A percentile compares a stretch with the other conserved stretches of the same genome.
These are phyloP conservation scores for Nicotiana obtusifolia DNA, from an alignment of 257 asterid genomes.

Conservation along the genomic window DNA sequence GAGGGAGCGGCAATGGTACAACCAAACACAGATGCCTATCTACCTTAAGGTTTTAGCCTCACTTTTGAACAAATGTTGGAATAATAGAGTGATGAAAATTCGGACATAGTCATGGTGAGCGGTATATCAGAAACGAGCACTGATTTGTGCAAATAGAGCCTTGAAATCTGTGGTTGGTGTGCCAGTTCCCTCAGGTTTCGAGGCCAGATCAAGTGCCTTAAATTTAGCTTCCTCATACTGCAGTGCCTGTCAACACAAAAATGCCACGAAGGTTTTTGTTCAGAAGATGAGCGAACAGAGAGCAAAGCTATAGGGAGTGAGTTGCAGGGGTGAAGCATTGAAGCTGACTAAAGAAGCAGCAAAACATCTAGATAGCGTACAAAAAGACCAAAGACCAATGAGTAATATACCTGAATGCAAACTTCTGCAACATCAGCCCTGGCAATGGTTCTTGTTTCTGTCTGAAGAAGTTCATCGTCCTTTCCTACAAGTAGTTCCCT, in stretches of 20 bases:
- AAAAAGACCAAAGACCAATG: background rate
- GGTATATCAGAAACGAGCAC: conserved; percentile 51
- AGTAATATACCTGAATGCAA: conserved; percentile 58
- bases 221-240: conserved; percentile 72
- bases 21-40: background rate
- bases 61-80: background rate
- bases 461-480: conserved; percentile 83
- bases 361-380: background rate
- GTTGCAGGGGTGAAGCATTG: background rate
- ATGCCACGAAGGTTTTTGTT: background rate
- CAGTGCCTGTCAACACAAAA: conserved; percentile 50
- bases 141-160: conserved; percentile 69
- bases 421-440: conserved; percentile 94
- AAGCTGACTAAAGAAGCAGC: background rate
- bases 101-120: background rate
- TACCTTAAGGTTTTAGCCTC: background rate
- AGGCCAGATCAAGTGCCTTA: conserved; percentile 85
- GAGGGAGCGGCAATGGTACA: background rate
- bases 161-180: conserved; percentile 76
- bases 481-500: conserved; percentile 80
- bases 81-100: background rate
- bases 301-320: too few species aligned
- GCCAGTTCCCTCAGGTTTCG: conserved; percentile 84
- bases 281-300: background rate
- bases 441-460: conserved; percentile 68